These are phyloP conservation scores for Knufia fluminis DNA, from an alignment of 2,329 filamentous ascomycete genomes.

Conservation along the genomic window DNA sequence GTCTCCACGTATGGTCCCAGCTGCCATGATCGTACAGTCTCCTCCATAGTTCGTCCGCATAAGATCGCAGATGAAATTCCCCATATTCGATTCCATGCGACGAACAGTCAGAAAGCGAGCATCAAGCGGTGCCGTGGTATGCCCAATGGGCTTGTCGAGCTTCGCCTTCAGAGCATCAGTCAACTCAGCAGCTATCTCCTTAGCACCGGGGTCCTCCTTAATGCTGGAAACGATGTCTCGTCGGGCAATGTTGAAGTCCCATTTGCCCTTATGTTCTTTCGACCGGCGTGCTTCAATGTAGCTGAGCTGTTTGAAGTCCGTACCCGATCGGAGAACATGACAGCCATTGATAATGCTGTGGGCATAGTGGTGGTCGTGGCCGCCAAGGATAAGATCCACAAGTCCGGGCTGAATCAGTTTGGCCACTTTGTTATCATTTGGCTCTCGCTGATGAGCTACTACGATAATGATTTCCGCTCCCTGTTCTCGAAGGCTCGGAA, in stretches of 20 bases:
- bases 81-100: constrained; percentile 68
- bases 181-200: constrained; percentile 56
- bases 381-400: constrained; percentile 78
- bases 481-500: constrained; percentile 61
- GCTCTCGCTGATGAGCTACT: constrained; percentile 76
- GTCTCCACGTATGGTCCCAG: constrained; percentile 78
- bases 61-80: constrained; percentile 84
- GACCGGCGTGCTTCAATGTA: constrained; percentile 66
- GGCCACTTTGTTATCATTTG: constrained; percentile 81
- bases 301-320: constrained; percentile 85
- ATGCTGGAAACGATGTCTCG: constrained; percentile 65
- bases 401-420: constrained; percentile 58
- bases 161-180: constrained; percentile 66
- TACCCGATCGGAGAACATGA: constrained; percentile 78
- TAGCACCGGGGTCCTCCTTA: constrained; percentile 51
- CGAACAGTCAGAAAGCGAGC: constrained; percentile 78
- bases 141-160: constrained; percentile 73
- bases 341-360: constrained; percentile 69
- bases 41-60: constrained; percentile 76
- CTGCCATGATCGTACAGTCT: constrained; percentile 76
- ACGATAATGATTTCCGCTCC: constrained; percentile 78
- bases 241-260: constrained; percentile 70
- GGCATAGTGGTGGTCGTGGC: constrained; percentile 82
- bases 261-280: constrained; percentile 42
- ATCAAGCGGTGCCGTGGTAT: constrained; percentile 72